A percentile compares a stretch with the other conserved stretches of the same genome.
These are phyloP conservation scores for Acer saccharum DNA, from an alignment of 345 rosid species.

Conservation along the genomic window DNA sequence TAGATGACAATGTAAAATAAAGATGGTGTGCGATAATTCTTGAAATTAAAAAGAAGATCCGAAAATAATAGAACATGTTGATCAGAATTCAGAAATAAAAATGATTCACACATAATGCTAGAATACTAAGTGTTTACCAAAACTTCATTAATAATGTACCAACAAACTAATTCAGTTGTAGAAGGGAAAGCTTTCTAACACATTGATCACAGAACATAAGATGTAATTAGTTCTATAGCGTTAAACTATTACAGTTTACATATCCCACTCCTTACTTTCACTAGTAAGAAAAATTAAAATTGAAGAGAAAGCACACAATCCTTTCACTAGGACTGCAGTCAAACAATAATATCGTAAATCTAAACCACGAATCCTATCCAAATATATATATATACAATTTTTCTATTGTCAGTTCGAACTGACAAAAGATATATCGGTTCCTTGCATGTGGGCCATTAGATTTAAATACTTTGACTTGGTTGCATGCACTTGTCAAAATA, in stretches of 20 bases:
- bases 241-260: neutral
- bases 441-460: too few relatives aligned
- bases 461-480: too few relatives aligned
- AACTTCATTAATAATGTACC: neutral
- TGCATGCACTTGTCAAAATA: too few relatives aligned
- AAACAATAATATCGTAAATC: neutral
- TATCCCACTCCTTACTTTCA: neutral
- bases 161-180: neutral
- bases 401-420: too few relatives aligned
- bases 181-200: neutral
- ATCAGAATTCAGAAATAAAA: neutral
- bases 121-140: neutral
- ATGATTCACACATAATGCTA: neutral
- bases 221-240: neutral
- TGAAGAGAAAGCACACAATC: too few relatives aligned
- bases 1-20: neutral
- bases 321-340: neutral
- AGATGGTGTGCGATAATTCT: too few relatives aligned
- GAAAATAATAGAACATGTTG: neutral
- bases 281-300: neutral
- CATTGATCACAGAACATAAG: neutral
- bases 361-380: neutral
- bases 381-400: too few relatives aligned
- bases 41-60: neutral
- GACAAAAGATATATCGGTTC: too few relatives aligned